phyloP scores from a whole-genome alignment of 192 early-diverging fungal species.

The Podila minutissima region DNA sequence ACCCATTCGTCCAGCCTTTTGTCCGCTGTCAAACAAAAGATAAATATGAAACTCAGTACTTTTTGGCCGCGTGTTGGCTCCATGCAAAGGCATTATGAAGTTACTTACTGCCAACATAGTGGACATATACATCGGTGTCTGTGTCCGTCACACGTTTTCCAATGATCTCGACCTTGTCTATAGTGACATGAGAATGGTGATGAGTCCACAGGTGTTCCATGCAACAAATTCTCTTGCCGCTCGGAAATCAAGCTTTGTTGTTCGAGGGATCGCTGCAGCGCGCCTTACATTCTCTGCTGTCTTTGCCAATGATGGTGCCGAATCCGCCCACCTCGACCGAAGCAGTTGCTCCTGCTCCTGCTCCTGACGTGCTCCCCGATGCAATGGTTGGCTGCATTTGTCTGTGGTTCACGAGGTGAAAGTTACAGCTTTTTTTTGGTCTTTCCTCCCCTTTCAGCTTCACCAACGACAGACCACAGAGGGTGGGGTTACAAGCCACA shows the following conservation, averaged over 20 bases:
- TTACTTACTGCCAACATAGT: conserved; percentile 48
- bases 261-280: too few species aligned
- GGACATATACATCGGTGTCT: conserved; percentile 43
- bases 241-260: too few species aligned
- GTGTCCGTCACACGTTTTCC: conserved; percentile 38
- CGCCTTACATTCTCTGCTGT: conserved; percentile 33
- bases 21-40: conserved; percentile 16
- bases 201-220: background rate
- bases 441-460: too few species aligned
- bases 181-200: background rate
- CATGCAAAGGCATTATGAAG: background rate
- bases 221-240: background rate
- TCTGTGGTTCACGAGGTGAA: background rate
- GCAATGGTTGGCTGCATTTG: background rate
- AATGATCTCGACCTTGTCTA: conserved; percentile 42
- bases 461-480: too few species aligned
- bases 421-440: background rate
- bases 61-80: background rate
- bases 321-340: conserved; percentile 27
- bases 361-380: background rate
- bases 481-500: background rate
- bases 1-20: conserved; percentile 53
- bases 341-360: background rate
- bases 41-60: background rate
- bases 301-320: conserved; percentile 44